These are phyloP conservation scores for Neophaeococcomyces aloes DNA, from an alignment of 2,329 filamentous ascomycete species.

Conservation along the genomic window DNA sequence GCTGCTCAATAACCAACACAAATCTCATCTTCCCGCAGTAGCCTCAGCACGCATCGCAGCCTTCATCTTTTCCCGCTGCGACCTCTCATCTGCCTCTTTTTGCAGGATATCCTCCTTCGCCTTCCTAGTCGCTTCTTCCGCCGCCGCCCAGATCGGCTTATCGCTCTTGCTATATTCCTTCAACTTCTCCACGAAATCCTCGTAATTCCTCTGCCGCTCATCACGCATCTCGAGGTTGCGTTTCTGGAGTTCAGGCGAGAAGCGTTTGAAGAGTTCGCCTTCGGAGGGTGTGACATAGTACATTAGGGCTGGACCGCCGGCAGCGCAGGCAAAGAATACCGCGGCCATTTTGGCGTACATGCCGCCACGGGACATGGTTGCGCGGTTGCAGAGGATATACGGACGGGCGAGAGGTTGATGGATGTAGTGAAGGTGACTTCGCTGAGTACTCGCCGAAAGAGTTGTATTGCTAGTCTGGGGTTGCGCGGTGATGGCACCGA, in stretches of 20 bases:
- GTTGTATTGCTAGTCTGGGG: too few relatives aligned
- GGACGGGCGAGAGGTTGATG: too few relatives aligned
- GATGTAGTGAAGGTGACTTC: too few relatives aligned
- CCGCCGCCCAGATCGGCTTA: slow-evolving; percentile 57
- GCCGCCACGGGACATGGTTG: slow-evolving; percentile 26
- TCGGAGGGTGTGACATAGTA: slow-evolving; percentile 58
- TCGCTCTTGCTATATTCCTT: slow-evolving; percentile 86
- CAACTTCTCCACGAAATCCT: slow-evolving; percentile 71
- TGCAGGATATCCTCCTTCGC: slow-evolving; percentile 27
- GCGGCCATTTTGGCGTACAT: slow-evolving; percentile 58
- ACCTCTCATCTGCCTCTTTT: slow-evolving; percentile 27
- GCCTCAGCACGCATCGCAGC: slow-evolving; percentile 33
- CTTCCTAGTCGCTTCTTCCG: slow-evolving; percentile 32
- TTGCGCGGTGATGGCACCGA: too few relatives aligned
- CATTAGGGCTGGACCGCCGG: slow-evolving; percentile 79
- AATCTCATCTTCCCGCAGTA: neutral
- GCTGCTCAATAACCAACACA: too few relatives aligned
- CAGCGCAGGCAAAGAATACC: slow-evolving; percentile 57
- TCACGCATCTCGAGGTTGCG: slow-evolving; percentile 69
- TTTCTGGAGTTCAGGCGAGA: slow-evolving; percentile 90
- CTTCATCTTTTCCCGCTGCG: slow-evolving; percentile 32
- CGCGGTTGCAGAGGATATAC: too few relatives aligned
- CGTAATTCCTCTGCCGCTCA: slow-evolving; percentile 72
- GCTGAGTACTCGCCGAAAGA: too few relatives aligned
- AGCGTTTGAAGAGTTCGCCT: slow-evolving; percentile 80